Percentiles rank a stretch among this genome's conserved stretches.
These are phyloP conservation scores for Sporobolomyces phaffii DNA, from an alignment of 768 basidiomycete species.

Conservation along the genomic window DNA sequence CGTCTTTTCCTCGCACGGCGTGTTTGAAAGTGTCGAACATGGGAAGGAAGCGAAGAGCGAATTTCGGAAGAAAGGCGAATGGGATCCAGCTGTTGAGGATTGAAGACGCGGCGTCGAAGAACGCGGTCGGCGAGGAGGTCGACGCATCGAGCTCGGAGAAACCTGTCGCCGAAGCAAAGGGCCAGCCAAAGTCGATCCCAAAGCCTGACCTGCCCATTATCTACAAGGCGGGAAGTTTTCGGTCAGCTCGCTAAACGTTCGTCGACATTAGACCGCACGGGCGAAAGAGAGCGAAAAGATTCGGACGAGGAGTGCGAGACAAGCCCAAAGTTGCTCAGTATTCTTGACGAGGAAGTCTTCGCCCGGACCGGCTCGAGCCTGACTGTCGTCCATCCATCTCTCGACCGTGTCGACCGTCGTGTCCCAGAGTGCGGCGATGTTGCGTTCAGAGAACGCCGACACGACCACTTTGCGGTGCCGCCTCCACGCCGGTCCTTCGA, in stretches of 20 bases:
- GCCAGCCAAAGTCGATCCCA: conserved; percentile 12
- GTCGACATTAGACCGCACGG: too few relatives aligned
- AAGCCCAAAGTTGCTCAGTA: conserved; percentile 11
- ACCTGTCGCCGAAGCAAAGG: not conserved
- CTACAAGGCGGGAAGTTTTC: not conserved
- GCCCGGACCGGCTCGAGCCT: not conserved
- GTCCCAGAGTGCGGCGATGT: conserved; percentile 35
- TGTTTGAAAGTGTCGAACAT: not conserved
- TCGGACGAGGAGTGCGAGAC: conserved; percentile 33
- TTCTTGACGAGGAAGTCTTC: conserved; percentile 1
- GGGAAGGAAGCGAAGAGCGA: conserved; percentile 16
- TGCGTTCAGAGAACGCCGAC: conserved; percentile 57
- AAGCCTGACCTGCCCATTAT: conserved; percentile 29
- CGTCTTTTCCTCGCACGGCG: conserved; percentile 13
- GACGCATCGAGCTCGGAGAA: too few relatives aligned
- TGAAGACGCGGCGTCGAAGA: not conserved
- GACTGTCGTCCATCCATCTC: conserved; percentile 29
- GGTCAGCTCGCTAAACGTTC: not conserved
- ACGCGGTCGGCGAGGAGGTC: not conserved
- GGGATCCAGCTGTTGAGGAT: conserved; percentile 5
- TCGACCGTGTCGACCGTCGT: conserved; percentile 25
- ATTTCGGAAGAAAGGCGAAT: not conserved
- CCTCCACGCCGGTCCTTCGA: conserved; percentile 63
- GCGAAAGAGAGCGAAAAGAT: not conserved
- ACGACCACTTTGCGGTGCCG: conserved; percentile 59